Conservation (phyloP, 2,329 filamentous ascomycete genomes). For the Fusarium coicis region DNA sequence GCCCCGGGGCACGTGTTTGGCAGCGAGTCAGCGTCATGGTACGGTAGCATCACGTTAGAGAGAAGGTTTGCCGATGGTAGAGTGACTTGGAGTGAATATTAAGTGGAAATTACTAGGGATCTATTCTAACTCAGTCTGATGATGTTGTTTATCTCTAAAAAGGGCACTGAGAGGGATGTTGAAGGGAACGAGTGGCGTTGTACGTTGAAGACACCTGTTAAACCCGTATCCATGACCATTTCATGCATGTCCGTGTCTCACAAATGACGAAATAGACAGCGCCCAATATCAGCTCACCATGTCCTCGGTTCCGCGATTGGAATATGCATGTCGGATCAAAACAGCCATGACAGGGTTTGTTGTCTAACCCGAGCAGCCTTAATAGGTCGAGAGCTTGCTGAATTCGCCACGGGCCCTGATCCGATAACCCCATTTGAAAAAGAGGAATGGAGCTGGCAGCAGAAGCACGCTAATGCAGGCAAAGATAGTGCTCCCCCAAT, state of each 20-base stretch:
- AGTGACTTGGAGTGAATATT: too few species aligned
- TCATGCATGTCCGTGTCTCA: not conserved
- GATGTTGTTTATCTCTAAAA: not conserved
- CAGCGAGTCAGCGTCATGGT: not conserved
- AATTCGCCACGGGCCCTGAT: not conserved
- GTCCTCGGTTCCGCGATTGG: not conserved
- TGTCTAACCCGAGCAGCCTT: not conserved
- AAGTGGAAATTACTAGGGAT: not conserved
- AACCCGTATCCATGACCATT: not conserved
- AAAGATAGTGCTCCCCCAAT: constrained; percentile 1
- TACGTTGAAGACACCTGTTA: not conserved
- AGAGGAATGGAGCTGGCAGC: not conserved
- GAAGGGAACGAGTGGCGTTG: not conserved
- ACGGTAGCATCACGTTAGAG: not conserved
- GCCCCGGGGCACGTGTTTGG: not conserved
- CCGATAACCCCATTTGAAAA: not conserved
- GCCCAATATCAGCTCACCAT: not conserved
- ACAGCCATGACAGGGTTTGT: not conserved
- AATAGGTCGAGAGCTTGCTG: not conserved
- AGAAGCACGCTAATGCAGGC: not conserved
- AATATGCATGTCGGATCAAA: not conserved
- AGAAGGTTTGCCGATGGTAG: not conserved
- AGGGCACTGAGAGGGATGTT: fast-evolving
- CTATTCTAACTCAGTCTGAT: not conserved
- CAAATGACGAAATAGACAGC: not conserved